Base-by-base conservation (phyloP, 2,329 filamentous ascomycete species). In the Aspergillus terreus region DNA sequence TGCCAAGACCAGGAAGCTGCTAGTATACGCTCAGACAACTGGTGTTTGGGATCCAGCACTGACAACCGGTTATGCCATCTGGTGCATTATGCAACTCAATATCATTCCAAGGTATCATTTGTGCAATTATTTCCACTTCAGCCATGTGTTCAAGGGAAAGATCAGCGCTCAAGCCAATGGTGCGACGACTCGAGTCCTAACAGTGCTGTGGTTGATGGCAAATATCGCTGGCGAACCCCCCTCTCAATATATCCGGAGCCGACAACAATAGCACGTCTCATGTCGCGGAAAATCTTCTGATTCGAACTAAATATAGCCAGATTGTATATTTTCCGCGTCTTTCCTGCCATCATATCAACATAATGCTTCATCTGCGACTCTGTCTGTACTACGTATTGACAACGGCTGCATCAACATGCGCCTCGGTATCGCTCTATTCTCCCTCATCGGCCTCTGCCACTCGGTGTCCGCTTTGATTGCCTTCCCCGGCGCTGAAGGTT, bases 401-500 rank as follows among this genome's bases (percentile, higher is more conserved):
- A 17, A 42, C 40, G 14, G 35, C 6, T 25, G 17, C 9, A 19
- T 9, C 19, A 42, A 42, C 11, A 42, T 42, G 40, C 40, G 19
- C 17, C 40, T 42, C 40, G 17, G 15, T 10, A 42, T 17, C 19
- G 2, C 4, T 23, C 44, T 46, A 21, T 14, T 49, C 30, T 38
- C 41, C 21, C 17, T 57, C 15, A 25, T 54, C 10, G 42, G 44
- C 9, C 50, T 64, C 47, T 25, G 43, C 12, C 49, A 21, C 2
- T 35, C 54, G 17, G 48, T 51, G 7, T 54, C 51, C 10, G 62
- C 61, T 30, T 57, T 65, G 17, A 45, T 60, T 27, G 77, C 77
- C 36, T 80, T 80, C 57, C 76, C 76, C 3, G 76, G 77, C 17
- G 78, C 77, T 9, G 76, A 79, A 64, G 76, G 77, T 10, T 78